Evolutionary conservation across 2,329 filamentous ascomycete species (phyloP).

Genomic region (Hymenoscyphus albidus): DNA sequence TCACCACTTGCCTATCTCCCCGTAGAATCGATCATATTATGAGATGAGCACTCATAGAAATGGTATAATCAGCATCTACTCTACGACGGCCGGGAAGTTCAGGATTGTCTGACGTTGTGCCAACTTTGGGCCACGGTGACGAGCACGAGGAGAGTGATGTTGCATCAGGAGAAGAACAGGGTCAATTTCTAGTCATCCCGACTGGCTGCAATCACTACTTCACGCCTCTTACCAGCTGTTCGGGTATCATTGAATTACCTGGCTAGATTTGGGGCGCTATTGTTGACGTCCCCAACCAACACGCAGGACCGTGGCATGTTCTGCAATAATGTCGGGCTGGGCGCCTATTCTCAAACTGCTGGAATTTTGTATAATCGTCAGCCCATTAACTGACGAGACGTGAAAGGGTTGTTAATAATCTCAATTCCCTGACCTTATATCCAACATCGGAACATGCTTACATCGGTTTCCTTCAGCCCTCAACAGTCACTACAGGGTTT

Average conservation of each 20-base stretch:
- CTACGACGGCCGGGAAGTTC: neutral
- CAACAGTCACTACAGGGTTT: neutral
- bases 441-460: conserved; percentile 1
- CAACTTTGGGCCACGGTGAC: neutral
- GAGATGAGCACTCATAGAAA: neutral
- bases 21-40: neutral
- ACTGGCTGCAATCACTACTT: neutral
- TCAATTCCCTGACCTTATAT: neutral
- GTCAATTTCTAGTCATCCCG: neutral
- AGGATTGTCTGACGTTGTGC: neutral
- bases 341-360: neutral
- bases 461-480: conserved; percentile 4
- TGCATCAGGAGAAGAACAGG: conserved; percentile 1
- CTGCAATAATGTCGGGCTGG: neutral
- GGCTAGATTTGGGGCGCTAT: neutral
- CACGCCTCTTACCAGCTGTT: conserved; percentile 2
- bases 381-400: neutral
- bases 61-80: neutral
- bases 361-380: neutral
- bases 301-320: neutral
- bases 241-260: neutral
- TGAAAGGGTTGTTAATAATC: neutral
- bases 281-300: neutral
- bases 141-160: conserved; percentile 2
- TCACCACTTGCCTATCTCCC: neutral